Percentiles rank a stretch among this genome's conserved stretches.
Evolutionary conservation across 2,329 filamentous ascomycete genomes (phyloP).

Genomic region (Talaromyces marneffei): DNA sequence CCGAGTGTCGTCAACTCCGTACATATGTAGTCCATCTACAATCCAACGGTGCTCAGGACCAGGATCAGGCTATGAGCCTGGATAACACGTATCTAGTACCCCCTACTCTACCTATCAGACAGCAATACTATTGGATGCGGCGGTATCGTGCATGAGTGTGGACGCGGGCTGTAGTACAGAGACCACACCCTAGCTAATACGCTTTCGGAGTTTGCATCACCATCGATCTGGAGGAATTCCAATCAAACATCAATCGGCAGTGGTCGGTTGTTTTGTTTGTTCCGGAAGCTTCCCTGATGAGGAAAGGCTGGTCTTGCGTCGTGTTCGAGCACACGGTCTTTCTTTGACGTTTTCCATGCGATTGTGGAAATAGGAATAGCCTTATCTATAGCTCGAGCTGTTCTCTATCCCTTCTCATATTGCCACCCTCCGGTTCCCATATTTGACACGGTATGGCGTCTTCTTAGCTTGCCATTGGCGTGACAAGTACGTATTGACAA

Average conservation of each 20-base stretch:
- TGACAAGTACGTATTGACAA: background rate
- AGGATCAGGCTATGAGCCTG: background rate
- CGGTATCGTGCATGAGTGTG: background rate
- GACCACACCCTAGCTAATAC: background rate
- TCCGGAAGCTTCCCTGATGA: slow-evolving; percentile 1
- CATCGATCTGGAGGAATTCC: background rate
- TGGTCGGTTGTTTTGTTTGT: background rate
- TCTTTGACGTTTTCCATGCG: background rate
- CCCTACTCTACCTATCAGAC: background rate
- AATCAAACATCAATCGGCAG: background rate
- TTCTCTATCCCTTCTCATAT: background rate
- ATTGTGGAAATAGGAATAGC: background rate
- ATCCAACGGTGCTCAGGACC: background rate
- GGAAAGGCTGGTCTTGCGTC: background rate
- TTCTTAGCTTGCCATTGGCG: background rate
- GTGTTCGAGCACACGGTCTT: background rate
- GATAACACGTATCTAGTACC: background rate
- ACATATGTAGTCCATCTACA: no score
- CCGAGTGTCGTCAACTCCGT: background rate
- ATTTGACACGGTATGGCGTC: background rate
- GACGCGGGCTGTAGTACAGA: background rate
- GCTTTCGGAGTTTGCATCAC: background rate
- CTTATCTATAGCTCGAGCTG: slow-evolving; percentile 1
- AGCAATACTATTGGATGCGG: background rate
- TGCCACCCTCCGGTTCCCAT: background rate